Evolutionary conservation across 495 filamentous ascomycete genomes (phyloP).

Genomic region (Amphirosellinia nigrospora): DNA sequence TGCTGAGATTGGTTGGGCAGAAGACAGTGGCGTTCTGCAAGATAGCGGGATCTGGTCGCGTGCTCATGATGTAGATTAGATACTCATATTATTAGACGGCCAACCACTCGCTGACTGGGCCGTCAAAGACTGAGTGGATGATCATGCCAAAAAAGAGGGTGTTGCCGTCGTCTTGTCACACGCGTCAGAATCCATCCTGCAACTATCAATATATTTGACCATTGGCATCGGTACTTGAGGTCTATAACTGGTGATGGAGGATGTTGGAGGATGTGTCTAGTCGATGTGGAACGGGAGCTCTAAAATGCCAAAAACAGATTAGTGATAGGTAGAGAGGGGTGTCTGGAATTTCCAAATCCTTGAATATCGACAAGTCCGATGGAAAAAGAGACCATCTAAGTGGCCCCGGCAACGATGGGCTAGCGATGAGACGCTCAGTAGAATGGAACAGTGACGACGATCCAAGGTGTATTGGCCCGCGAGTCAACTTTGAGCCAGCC

Average conservation of each 20-base stretch:
- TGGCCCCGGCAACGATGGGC: background rate
- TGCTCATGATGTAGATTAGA: slow-evolving; percentile 7
- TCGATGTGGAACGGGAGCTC: background rate
- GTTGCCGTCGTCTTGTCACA: background rate
- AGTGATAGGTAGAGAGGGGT: background rate
- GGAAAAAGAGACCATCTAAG: background rate
- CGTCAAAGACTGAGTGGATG: background rate
- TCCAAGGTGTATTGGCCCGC: background rate
- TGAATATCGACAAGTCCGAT: background rate
- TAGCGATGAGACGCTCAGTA: slow-evolving; percentile 9
- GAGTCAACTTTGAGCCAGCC: background rate
- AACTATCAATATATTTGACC: background rate
- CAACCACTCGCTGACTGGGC: slow-evolving; percentile 9
- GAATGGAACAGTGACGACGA: background rate
- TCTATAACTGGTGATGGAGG: background rate
- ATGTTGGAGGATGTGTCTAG: background rate
- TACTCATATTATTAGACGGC: slow-evolving; percentile 12
- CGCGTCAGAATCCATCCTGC: background rate
- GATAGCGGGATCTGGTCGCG: slow-evolving; percentile 23
- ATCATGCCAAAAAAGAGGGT: slow-evolving; percentile 1
- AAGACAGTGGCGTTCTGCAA: slow-evolving; percentile 10
- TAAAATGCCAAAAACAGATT: background rate
- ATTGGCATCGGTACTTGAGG: background rate
- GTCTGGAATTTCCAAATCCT: background rate
- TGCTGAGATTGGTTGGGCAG: slow-evolving; percentile 11